Evolutionary conservation across 441 rosid species (phyloP).

Genomic region (Euphorbia schlechtendalii): DNA sequence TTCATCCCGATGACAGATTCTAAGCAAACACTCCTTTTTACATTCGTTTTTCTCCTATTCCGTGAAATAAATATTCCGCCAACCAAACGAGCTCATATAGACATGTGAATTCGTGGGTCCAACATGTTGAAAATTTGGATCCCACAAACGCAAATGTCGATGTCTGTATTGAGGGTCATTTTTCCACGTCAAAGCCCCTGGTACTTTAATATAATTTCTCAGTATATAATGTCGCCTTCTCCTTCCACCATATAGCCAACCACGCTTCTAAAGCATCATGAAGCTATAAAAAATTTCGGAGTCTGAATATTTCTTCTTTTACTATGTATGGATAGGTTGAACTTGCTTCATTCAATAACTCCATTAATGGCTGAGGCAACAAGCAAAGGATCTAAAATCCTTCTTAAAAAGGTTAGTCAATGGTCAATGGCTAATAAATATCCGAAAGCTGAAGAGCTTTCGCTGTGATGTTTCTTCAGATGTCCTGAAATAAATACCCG

Average conservation of each 20-base stretch:
- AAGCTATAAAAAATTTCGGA: neutral
- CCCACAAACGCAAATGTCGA: too few species aligned
- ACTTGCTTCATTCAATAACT: neutral
- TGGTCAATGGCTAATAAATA: neutral
- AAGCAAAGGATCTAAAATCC: neutral
- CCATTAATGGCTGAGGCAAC: neutral
- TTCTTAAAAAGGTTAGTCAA: neutral
- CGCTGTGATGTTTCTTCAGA: neutral
- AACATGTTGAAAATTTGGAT: too few species aligned
- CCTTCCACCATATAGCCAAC: neutral
- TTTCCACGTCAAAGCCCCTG: too few species aligned
- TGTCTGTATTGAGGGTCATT: too few species aligned
- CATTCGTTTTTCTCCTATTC: too few species aligned
- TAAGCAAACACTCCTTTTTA: too few species aligned
- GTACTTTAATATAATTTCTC: too few species aligned
- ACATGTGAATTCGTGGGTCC: too few species aligned
- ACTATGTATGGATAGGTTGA: neutral
- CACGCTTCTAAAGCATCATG: neutral
- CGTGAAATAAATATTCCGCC: too few species aligned
- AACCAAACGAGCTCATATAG: too few species aligned
- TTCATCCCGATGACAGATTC: too few species aligned
- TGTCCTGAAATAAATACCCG: neutral
- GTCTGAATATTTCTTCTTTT: neutral
- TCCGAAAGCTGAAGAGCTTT: neutral
- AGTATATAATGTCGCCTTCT: neutral